Evolutionary conservation across 306 rosid species (phyloP), one percentile per base, ranked within the genome.

Genomic region (Mucuna pruriens): DNA sequence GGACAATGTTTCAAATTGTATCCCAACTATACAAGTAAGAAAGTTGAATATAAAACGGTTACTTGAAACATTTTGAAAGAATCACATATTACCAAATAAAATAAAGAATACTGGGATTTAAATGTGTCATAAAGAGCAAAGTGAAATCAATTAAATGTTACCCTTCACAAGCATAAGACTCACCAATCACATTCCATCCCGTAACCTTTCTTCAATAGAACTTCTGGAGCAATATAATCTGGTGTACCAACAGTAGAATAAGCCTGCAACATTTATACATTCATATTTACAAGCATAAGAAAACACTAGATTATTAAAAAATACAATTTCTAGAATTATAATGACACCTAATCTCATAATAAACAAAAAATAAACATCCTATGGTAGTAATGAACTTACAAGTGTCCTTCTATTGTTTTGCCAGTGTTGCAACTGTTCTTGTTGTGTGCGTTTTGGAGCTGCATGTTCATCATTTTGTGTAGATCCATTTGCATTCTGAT

Each of bases 101-200:
- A 58, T 13, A 67, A 45, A 69, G 2, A 52, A 72, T 7, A 48
- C 61, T 73, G 11, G 31, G 46, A 42, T 20, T 51, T 29, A 38
- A 5, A 26, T n/a, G 10, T 22, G 25, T 22, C 78, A 49, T 2
- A 48, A 22, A 6, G 36, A 74, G 34, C 8, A 42, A n/a, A 67
- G 49, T 67, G 60, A 10, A 78, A 68, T 34, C n/a, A 57, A 42
- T 31, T 74, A 34, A 74, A 75, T 26, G 11, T 1, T 25, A 26
- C n/a, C 40, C 29, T 61, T 6, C 22, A 2, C 6, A 5, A 6
- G 12, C 67, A 16, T 2, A 54, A 6, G 72, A 87, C 92, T 87
- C 82, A 93, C 99, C 99, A 95, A 87, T 93, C 99, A 80, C 99
- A 95, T 87, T 95, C 99, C 99, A 95, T 86, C 22, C 87, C 98